Conservation (phyloP, 805 yeast genomes). For the Cyberlindnera bimundalis region DNA sequence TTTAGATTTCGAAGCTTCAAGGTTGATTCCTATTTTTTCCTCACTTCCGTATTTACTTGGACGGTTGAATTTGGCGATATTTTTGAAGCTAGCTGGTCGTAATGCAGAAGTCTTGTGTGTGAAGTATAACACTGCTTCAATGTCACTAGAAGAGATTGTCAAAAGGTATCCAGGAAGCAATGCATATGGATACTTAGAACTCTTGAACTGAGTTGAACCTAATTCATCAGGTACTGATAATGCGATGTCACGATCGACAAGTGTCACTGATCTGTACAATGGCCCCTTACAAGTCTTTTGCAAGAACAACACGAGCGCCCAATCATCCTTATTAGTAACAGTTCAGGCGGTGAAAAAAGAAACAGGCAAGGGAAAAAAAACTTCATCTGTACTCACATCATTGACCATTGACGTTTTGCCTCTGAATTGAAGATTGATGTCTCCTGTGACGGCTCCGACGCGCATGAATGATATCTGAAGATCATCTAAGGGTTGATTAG, state of each 20-base stretch:
- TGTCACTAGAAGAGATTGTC: background rate
- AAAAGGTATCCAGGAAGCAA: slow-evolving; percentile 5
- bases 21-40: no score
- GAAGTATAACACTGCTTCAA: background rate
- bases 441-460: slow-evolving; percentile 10
- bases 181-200: slow-evolving; percentile 5
- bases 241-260: slow-evolving; percentile 7
- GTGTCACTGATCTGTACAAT: background rate
- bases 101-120: background rate
- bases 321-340: no score
- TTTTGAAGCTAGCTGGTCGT: background rate
- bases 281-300: slow-evolving; percentile 1
- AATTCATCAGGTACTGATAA: background rate
- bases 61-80: background rate
- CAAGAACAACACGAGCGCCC: background rate
- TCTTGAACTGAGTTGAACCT: background rate
- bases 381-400: slow-evolving; percentile 2
- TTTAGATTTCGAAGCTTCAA: background rate
- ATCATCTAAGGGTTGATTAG: background rate
- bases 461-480: slow-evolving; percentile 4
- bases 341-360: no score
- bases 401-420: slow-evolving; percentile 1
- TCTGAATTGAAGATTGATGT: slow-evolving; percentile 1
- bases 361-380: no score
- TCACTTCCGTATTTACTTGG: no score